A percentile compares a stretch with the other conserved stretches of the same genome.
Evolutionary conservation across 2,329 filamentous ascomycete species (phyloP).

Genomic region (Diplodia corticola): DNA sequence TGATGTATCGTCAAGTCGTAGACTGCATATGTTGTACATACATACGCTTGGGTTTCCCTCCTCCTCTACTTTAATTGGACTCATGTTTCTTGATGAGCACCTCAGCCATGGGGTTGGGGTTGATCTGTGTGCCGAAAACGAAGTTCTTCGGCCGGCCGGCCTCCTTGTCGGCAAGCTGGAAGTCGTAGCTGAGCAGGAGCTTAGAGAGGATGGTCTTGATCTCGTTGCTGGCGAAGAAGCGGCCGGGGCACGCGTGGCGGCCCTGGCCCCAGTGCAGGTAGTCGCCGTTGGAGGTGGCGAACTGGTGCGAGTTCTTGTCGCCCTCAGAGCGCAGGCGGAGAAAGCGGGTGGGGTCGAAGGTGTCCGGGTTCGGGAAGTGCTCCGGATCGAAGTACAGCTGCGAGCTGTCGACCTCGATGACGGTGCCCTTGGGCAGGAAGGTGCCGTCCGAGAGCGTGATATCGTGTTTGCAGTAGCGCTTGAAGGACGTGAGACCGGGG

Average conservation of each 20-base stretch:
- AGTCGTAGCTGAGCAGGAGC: conserved; percentile 33
- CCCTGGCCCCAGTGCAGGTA: conserved; percentile 36
- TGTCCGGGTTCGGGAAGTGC: conserved; percentile 22
- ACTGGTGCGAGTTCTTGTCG: conserved; percentile 29
- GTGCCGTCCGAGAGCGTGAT: conserved; percentile 28
- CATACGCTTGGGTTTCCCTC: neutral
- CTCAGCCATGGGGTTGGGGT: conserved; percentile 6
- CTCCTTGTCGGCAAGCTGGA: conserved; percentile 25
- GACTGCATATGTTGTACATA: neutral
- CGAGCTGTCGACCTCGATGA: conserved; percentile 25
- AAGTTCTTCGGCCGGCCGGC: conserved; percentile 19
- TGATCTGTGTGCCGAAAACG: conserved; percentile 2
- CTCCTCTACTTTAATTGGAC: neutral
- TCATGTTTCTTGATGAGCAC: neutral
- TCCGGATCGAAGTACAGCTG: conserved; percentile 23
- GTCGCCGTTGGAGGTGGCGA: conserved; percentile 31
- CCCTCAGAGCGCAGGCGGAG: conserved; percentile 20
- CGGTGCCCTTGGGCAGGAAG: conserved; percentile 24
- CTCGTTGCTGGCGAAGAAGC: conserved; percentile 38
- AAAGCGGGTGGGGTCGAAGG: conserved; percentile 26
- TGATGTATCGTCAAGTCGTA: neutral
- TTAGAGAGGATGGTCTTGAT: conserved; percentile 38
- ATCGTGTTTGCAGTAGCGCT: conserved; percentile 24
- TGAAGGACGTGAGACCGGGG: conserved; percentile 25
- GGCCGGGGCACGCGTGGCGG: conserved; percentile 35